Evolutionary conservation across 768 basidiomycete genomes (phyloP).

Genomic region (Mycena vitilis): DNA sequence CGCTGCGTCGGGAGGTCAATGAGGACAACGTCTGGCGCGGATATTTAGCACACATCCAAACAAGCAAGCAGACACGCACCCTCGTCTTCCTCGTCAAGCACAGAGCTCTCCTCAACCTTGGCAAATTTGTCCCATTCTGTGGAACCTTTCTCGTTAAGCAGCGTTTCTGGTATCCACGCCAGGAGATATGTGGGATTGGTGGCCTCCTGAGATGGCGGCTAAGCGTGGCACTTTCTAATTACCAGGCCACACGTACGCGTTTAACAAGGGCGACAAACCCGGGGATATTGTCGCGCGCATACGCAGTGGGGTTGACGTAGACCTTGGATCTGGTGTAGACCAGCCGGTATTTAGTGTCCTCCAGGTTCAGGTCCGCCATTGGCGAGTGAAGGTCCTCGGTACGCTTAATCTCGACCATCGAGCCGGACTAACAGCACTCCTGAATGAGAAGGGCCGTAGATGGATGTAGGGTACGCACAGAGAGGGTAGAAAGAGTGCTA

Average conservation of each 20-base stretch:
- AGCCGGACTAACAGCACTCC: slow-evolving; percentile 54
- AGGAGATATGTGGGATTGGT: slow-evolving; percentile 82
- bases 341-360: slow-evolving; percentile 78
- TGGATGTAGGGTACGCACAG: slow-evolving; percentile 49
- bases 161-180: slow-evolving; percentile 92
- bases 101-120: slow-evolving; percentile 78
- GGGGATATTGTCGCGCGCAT: slow-evolving; percentile 91
- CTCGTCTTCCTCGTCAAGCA: slow-evolving; percentile 74
- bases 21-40: slow-evolving; percentile 71
- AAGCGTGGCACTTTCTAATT: slow-evolving; percentile 13
- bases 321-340: slow-evolving; percentile 95
- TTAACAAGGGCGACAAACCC: slow-evolving; percentile 95
- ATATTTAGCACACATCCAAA: slow-evolving; percentile 16
- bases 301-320: slow-evolving; percentile 94
- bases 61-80: slow-evolving; percentile 55
- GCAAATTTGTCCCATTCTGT: slow-evolving; percentile 93
- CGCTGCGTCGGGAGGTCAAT: slow-evolving; percentile 86
- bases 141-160: slow-evolving; percentile 84
- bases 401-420: slow-evolving; percentile 84
- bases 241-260: slow-evolving; percentile 64
- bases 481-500: slow-evolving; percentile 59
- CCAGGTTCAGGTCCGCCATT: slow-evolving; percentile 38
- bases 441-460: slow-evolving; percentile 27
- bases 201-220: slow-evolving; percentile 65
- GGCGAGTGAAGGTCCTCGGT: slow-evolving; percentile 44